A percentile compares a stretch with the other conserved stretches of the same genome.
phyloP scores from a whole-genome alignment of 352 stramenopile species.

The Pythium sp. region DNA sequence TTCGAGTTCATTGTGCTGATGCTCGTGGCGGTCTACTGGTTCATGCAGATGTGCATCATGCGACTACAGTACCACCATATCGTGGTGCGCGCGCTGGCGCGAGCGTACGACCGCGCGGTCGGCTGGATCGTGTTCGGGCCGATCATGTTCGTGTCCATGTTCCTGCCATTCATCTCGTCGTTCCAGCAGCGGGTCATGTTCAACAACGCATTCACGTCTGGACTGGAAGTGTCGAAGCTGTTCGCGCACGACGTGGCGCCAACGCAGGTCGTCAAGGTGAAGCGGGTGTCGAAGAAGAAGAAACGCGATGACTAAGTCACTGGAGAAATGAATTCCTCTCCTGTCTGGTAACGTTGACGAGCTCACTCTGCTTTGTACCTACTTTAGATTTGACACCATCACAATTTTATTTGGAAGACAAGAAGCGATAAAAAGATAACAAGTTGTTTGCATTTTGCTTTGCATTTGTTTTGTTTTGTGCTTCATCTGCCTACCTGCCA shows the following conservation, averaged over 20 bases:
- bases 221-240: conserved; percentile 86
- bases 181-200: conserved; percentile 91
- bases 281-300: conserved; percentile 88
- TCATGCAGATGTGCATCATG: conserved; percentile 80
- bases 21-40: conserved; percentile 80
- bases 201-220: conserved; percentile 88
- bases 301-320: conserved; percentile 72
- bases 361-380: conserved; percentile 5
- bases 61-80: conserved; percentile 85
- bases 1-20: conserved; percentile 72
- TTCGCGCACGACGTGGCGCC: conserved; percentile 84
- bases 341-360: neutral
- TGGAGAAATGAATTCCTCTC: neutral
- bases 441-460: conserved; percentile 11
- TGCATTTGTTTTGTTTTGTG: neutral
- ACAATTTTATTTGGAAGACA: conserved; percentile 16
- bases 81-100: conserved; percentile 71
- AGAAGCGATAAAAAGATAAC: conserved; percentile 22
- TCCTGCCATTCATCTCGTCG: conserved; percentile 83
- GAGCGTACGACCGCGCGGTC: conserved; percentile 70
- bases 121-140: conserved; percentile 88
- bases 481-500: neutral
- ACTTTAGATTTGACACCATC: conserved; percentile 5
- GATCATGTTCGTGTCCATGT: conserved; percentile 89
- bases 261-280: conserved; percentile 82